phyloP scores from a whole-genome alignment of 805 yeast species.

The Metschnikowia koreensis region DNA sequence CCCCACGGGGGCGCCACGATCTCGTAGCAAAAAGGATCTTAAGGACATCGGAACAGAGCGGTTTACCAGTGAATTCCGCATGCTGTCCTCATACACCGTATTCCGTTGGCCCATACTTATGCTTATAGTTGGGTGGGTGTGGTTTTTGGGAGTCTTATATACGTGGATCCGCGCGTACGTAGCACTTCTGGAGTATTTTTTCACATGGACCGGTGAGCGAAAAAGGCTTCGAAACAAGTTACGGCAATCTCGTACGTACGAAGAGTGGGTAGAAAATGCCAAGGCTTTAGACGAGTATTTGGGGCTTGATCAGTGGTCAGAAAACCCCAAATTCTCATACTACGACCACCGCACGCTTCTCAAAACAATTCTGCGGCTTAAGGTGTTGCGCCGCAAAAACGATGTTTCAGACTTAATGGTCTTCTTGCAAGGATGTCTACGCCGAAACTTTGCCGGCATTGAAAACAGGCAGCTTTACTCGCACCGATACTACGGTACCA shows the following conservation, averaged over 20 bases:
- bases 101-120: slow-evolving; percentile 66
- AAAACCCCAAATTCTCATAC: slow-evolving; percentile 57
- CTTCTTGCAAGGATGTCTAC: slow-evolving; percentile 63
- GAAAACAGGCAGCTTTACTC: slow-evolving; percentile 71
- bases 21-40: slow-evolving; percentile 5
- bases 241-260: slow-evolving; percentile 48
- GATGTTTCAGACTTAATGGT: slow-evolving; percentile 48
- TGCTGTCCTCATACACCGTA: slow-evolving; percentile 34
- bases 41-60: slow-evolving; percentile 12
- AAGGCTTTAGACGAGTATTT: slow-evolving; percentile 53
- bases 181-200: slow-evolving; percentile 55
- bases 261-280: slow-evolving; percentile 65
- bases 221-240: slow-evolving; percentile 48
- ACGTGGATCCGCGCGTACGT: slow-evolving; percentile 56
- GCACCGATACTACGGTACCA: slow-evolving; percentile 75
- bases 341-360: slow-evolving; percentile 65
- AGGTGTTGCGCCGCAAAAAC: slow-evolving; percentile 27
- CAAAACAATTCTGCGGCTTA: slow-evolving; percentile 45
- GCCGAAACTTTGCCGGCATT: slow-evolving; percentile 74
- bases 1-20: slow-evolving; percentile 19
- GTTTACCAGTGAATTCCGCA: slow-evolving; percentile 37
- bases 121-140: slow-evolving; percentile 53
- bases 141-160: slow-evolving; percentile 48
- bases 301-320: slow-evolving; percentile 63
- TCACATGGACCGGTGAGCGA: slow-evolving; percentile 63